A percentile compares a stretch with the other conserved stretches of the same genome.
Evolutionary conservation across 1,284 basidiomycete species (phyloP).

Genomic region (Thelephora terrestris): DNA sequence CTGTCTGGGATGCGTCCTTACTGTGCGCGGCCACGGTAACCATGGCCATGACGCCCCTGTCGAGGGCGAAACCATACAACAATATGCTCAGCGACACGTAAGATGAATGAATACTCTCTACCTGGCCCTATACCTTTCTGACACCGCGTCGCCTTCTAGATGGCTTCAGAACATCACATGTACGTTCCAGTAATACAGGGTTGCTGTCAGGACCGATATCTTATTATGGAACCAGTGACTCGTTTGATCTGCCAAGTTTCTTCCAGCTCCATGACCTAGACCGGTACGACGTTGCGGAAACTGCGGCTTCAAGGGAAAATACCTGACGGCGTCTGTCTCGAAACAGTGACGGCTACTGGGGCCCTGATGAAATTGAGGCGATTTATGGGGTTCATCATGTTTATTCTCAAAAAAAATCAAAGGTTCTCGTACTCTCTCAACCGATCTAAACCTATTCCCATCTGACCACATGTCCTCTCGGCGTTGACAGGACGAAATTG

Average conservation of each 20-base stretch:
- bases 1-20: conserved; percentile 21
- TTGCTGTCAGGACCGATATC: conserved; percentile 1
- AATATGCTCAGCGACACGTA: conserved; percentile 59
- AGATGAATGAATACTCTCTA: conserved; percentile 13
- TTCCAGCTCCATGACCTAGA: conserved; percentile 90
- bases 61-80: conserved; percentile 21
- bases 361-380: conserved; percentile 77
- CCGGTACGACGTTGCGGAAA: conserved; percentile 33
- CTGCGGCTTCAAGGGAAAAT: background rate
- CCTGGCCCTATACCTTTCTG: conserved; percentile 7
- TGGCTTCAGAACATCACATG: conserved; percentile 83
- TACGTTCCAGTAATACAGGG: conserved; percentile 23
- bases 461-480: background rate
- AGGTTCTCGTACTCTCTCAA: conserved; percentile 26
- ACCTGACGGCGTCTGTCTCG: background rate
- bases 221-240: conserved; percentile 39
- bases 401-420: conserved; percentile 81
- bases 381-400: conserved; percentile 95
- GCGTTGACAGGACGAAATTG: conserved; percentile 62
- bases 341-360: conserved; percentile 60
- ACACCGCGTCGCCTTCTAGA: conserved; percentile 33
- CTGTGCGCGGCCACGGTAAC: conserved; percentile 17
- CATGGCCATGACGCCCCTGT: conserved; percentile 17
- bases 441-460: background rate
- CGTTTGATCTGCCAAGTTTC: conserved; percentile 71